Conservation (phyloP, 2,329 filamentous ascomycete species). For the Neurospora crassa region DNA sequence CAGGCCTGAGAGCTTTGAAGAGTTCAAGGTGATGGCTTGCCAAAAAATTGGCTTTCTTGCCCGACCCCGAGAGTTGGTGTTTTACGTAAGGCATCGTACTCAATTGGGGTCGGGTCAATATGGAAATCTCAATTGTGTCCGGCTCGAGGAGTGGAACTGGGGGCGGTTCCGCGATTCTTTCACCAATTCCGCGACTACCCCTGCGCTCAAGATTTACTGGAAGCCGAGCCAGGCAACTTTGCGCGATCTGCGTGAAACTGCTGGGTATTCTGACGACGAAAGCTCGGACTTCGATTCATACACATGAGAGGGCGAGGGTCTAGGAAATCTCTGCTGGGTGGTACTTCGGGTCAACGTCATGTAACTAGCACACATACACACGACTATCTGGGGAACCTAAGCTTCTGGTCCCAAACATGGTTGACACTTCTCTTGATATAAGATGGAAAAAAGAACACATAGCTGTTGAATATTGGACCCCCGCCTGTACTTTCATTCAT, state of each 20-base stretch:
- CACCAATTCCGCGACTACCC: background rate
- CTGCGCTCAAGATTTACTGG: background rate
- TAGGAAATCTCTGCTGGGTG: background rate
- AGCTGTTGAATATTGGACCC: background rate
- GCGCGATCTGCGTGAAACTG: background rate
- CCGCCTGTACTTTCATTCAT: background rate
- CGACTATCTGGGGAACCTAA: background rate
- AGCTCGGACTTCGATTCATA: background rate
- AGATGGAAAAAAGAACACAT: background rate
- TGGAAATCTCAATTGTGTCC: background rate
- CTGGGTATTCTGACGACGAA: background rate
- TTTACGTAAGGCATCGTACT: background rate
- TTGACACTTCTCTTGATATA: background rate
- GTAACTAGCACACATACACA: background rate
- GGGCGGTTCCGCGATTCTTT: background rate
- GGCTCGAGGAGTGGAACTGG: background rate
- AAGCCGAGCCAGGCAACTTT: background rate
- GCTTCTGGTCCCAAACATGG: background rate
- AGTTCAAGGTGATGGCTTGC: background rate
- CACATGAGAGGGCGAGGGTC: background rate
- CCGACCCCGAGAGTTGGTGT: background rate
- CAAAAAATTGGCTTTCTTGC: background rate
- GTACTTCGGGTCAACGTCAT: background rate
- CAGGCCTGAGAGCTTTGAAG: background rate
- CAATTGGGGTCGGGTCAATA: background rate